Evolutionary conservation across 1,139 yeast species (phyloP), one percentile per base, ranked within the genome.

Genomic region (Hemisphaericaspora xylanilytica): DNA sequence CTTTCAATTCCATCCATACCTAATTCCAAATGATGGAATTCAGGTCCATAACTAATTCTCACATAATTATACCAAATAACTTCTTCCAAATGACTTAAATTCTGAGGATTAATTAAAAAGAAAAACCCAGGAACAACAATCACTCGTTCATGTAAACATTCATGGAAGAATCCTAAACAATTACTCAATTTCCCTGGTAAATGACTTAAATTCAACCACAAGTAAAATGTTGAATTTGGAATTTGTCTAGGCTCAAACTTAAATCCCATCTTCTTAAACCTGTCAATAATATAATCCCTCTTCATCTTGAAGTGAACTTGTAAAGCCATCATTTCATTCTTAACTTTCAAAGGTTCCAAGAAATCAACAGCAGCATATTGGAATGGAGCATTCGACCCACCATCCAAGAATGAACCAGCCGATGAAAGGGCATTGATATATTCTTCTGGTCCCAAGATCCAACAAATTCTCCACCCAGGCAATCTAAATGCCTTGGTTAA

Each of bases 401-500:
- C 86, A 47, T 80, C 86, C 46, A 80, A 62, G 49, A 67, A 80
- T 1, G 85, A 78, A 0, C 85, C 86, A 2, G 84, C 82, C 33
- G 81, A 75, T 38, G 80, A 70, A 47, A 80, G 66, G 3, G 82
- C 78, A 39, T 64, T 66, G 49, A 80, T 75, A 52, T 80, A 80
- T 39, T 76, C 78, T 53, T 78, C 82, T 12, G 86, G 86, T 0
- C 86, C 86, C 43, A 80, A 62, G 42, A 80, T 67, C 86, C 86
- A 80, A 51, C 85, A 79, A 13, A 77, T 76, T 60, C 86, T 70
- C 85, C 85, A 80, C 2, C 86, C 86, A 3, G 86, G 85, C 38
- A 80, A 66, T 47, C 86, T 67, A 60, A 80, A 80, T 1, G 82
- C 80, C 58, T 80, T 80, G 37, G 86, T 80, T 35, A 80, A 65